These are phyloP conservation scores for Dissophora ornata DNA, from an alignment of 192 early-diverging fungal species.

Conservation along the genomic window DNA sequence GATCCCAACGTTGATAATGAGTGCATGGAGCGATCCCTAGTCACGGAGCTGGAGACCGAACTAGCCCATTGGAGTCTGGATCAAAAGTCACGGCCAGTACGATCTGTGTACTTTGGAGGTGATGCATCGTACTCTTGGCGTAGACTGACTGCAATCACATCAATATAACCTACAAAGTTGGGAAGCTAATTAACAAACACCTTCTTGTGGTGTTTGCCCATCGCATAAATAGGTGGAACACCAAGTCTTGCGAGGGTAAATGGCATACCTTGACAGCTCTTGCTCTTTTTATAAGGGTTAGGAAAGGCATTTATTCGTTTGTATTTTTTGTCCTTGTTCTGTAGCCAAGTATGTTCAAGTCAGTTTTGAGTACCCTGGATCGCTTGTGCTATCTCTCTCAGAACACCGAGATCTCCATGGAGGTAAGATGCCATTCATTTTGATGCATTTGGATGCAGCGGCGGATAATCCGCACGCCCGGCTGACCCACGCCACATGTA, in stretches of 20 bases:
- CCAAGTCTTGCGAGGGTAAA: conserved; percentile 58
- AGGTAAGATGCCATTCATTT: conserved; percentile 57
- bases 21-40: conserved; percentile 54
- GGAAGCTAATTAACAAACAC: no score
- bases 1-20: conserved; percentile 59
- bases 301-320: no score
- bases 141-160: no score
- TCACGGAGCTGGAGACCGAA: conserved; percentile 53
- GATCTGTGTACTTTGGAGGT: conserved; percentile 68
- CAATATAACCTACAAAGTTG: no score
- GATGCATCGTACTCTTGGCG: neutral
- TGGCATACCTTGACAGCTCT: neutral
- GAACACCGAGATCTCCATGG: conserved; percentile 63
- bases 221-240: conserved; percentile 60
- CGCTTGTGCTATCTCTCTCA: conserved; percentile 26
- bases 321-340: no score
- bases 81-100: conserved; percentile 37
- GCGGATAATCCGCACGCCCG: no score
- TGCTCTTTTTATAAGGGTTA: no score
- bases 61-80: conserved; percentile 40
- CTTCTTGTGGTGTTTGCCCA: no score
- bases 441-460: no score
- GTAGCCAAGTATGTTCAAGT: conserved; percentile 58
- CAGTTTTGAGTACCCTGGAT: conserved; percentile 51
- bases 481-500: no score